These are phyloP conservation scores for Stereocaulon alpinum DNA, from an alignment of 495 filamentous ascomycete species.

Conservation along the genomic window DNA sequence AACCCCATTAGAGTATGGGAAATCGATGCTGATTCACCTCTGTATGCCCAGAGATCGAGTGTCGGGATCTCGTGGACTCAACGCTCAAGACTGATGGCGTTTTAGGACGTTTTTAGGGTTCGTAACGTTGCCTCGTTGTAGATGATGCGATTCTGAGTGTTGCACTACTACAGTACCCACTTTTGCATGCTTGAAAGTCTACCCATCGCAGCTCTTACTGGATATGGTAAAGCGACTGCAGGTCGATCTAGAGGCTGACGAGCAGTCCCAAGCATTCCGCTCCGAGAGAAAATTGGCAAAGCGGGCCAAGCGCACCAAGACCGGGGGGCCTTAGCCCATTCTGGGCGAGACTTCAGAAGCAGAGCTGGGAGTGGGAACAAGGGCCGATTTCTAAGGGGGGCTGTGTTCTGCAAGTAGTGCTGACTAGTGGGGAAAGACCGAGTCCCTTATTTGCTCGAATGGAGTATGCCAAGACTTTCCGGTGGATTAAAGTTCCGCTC, in stretches of 20 bases:
- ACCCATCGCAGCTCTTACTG: neutral
- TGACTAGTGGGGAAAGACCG: no score
- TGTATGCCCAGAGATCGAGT: neutral
- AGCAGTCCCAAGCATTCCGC: neutral
- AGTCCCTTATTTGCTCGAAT: no score
- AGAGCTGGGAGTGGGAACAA: no score
- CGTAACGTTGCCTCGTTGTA: neutral
- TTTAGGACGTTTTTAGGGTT: neutral
- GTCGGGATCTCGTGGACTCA: neutral
- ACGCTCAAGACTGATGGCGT: neutral
- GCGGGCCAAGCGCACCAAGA: neutral
- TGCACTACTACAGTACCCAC: neutral
- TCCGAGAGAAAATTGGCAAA: no score
- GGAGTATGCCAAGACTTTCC: no score
- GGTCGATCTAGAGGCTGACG: neutral
- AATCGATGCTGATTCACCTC: no score
- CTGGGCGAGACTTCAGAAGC: neutral
- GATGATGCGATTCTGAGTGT: neutral
- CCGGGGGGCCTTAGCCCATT: neutral
- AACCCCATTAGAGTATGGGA: no score
- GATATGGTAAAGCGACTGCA: neutral
- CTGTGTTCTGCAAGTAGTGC: no score
- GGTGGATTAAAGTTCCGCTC: no score
- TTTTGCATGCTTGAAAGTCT: neutral
- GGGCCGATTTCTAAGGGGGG: no score